A percentile compares a stretch with the other conserved stretches of the same genome.
Evolutionary conservation across 2,329 filamentous ascomycete genomes (phyloP).

Genomic region (Monilinia fructigena): DNA sequence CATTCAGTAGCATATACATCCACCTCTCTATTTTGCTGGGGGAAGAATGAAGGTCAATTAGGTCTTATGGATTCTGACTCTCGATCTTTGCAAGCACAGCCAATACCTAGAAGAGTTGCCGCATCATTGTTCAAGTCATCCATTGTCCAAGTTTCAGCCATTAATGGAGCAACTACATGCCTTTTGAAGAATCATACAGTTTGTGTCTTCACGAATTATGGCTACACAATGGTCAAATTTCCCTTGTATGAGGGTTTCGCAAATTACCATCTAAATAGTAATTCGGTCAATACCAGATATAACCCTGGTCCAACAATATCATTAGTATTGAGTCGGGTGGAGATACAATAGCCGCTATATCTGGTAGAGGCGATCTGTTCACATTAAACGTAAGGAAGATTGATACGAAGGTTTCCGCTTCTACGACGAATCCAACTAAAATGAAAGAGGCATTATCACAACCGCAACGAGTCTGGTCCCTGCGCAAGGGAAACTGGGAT

Average conservation of each 20-base stretch:
- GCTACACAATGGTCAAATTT: slow-evolving; percentile 87
- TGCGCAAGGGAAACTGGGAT: slow-evolving; percentile 64
- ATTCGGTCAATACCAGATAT: slow-evolving; percentile 64
- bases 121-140: slow-evolving; percentile 72
- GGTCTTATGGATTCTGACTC: slow-evolving; percentile 95
- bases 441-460: slow-evolving; percentile 78
- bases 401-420: slow-evolving; percentile 59
- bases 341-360: slow-evolving; percentile 87
- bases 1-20: slow-evolving; percentile 89
- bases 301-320: slow-evolving; percentile 66
- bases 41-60: slow-evolving; percentile 91
- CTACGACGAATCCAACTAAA: slow-evolving; percentile 89
- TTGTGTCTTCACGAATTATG: slow-evolving; percentile 93
- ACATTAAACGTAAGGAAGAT: slow-evolving; percentile 73
- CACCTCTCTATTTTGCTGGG: slow-evolving; percentile 85
- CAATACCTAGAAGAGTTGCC: slow-evolving; percentile 79
- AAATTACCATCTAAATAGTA: slow-evolving; percentile 66
- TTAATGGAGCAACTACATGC: slow-evolving; percentile 84
- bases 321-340: slow-evolving; percentile 78
- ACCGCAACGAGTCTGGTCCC: slow-evolving; percentile 83
- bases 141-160: slow-evolving; percentile 80
- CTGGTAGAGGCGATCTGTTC: slow-evolving; percentile 81
- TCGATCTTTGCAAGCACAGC: slow-evolving; percentile 81
- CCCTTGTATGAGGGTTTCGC: slow-evolving; percentile 69
- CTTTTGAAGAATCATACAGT: slow-evolving; percentile 85